Conservation (phyloP, 371 early-diverging fungal species). For the Nosema muscidifuracis region DNA sequence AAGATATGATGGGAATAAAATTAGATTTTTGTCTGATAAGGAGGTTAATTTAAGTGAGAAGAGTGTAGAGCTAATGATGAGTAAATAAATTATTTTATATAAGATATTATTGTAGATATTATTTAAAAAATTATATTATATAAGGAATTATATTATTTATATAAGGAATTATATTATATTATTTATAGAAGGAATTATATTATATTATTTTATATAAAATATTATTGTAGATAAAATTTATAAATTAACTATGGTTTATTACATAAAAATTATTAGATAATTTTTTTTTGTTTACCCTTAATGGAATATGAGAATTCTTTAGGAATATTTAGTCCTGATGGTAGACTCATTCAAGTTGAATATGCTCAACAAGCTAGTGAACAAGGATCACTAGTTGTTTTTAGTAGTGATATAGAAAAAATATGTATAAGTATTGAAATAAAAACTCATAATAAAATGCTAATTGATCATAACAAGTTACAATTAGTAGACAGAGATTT, state of each 20-base stretch:
- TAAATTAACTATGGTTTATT: too few relatives aligned
- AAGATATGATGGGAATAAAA: slow-evolving; percentile 14
- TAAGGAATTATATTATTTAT: neutral
- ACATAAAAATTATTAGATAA: too few relatives aligned
- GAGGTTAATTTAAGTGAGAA: neutral
- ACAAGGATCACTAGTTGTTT: slow-evolving; percentile 72
- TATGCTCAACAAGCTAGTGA: slow-evolving; percentile 96
- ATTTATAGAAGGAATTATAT: neutral
- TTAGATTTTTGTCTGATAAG: slow-evolving; percentile 5
- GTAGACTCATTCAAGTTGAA: slow-evolving; percentile 98
- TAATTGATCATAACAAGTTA: slow-evolving; percentile 85
- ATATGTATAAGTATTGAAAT: slow-evolving; percentile 70
- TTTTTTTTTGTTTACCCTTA: slow-evolving; percentile 16
- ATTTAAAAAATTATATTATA: neutral
- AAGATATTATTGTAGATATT: too few relatives aligned
- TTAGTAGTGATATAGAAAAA: slow-evolving; percentile 35
- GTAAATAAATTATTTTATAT: neutral
- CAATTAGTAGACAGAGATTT: slow-evolving; percentile 91
- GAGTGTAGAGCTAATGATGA: neutral
- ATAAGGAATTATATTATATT: neutral
- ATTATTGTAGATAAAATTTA: neutral
- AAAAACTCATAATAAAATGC: slow-evolving; percentile 83
- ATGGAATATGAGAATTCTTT: slow-evolving; percentile 67
- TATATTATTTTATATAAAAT: neutral
- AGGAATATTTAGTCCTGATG: slow-evolving; percentile 98